Evolutionary conservation across 768 basidiomycete genomes (phyloP), one percentile per base, ranked within the genome.

Genomic region (Mycena albidolilacea): DNA sequence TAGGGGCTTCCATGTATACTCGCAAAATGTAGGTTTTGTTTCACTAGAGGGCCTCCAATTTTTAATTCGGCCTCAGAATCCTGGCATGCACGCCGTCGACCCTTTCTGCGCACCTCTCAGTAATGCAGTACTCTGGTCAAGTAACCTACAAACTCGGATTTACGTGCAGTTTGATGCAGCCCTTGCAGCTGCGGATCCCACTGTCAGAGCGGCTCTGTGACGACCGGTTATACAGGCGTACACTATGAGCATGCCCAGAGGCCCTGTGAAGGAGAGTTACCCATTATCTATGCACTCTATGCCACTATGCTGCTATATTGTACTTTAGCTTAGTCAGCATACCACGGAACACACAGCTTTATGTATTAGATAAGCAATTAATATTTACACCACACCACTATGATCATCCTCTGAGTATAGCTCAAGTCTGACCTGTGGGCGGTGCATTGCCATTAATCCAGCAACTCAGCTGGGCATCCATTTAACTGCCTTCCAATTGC

Each of bases 341-440:
- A 9, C 41, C 41, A 4, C 41, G 23, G 23, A 23, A 23, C 23
- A 23, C 23, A 23, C 23, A 23, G 23, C 23, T 23, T 23, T 23
- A 23, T 43, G 41, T 43, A 43, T 57, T 57, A 57, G 23, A 23
- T 57, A 57, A 57, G n/a, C 30, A 57, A 61, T 61, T 11, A 44
- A 41, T 30, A 21, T 61, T 23, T 11, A 12, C n/a, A 10, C 11
- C n/a, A 61, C 5, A 61, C 60, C 35, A 44, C 60, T 21, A 61
- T 37, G 35, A 44, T 23, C 12, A 61, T 23, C 35, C 41, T 23
- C 60, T 44, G 60, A 44, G 60, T 7, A 58, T 4, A 11, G 30
- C 55, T 58, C 55, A 30, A 58, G 55, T 35, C 55, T 58, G 55
- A 58, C 55, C 55, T 58, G 60, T n/a, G 41, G 60, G 14, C n/a